Evolutionary conservation across 2,329 filamentous ascomycete genomes (phyloP), one percentile per base, ranked within the genome.

Genomic region (Fusarium tuaranense): DNA sequence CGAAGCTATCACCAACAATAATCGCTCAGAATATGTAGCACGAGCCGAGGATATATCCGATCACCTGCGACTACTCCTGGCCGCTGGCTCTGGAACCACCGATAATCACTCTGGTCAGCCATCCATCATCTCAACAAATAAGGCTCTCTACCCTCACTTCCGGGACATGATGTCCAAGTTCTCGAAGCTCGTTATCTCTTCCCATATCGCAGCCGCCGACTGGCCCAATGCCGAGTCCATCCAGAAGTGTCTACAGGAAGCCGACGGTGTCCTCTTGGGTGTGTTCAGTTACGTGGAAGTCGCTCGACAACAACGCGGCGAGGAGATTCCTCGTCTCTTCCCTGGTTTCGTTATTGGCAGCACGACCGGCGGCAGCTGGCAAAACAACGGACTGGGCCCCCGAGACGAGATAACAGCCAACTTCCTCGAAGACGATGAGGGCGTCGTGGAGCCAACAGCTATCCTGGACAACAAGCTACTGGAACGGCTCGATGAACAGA

Each of bases 101-200:
- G 97, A 99, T 84, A 99, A 99, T 80, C 97, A 99, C 82, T 98
- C 97, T 22, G 97, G 97, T 48, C 97, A 98, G 77, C 97, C 97
- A 6, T 98, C 97, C n/a, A 98, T 99, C 79, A 99, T 99, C 70
- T 98, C 95, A 8, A 97, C 95, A 7, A 99, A 99, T 87, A 98
- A 98, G 83, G 94, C 95, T 0, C 87, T 99, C 18, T 98, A 98
- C 80, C 97, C 97, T 27, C 95, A 98, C 83, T 99, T 99, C 84
- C 90, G 97, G 64, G 97, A 98, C 81, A 98, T 98, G 92, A 99
- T 99, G 97, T 98, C 97, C 53, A 95, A 97, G 78, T 99, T 99
- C 82, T 98, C 97, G n/a, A 99, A 99, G 83, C 88, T 99, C 12
- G 97, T 99, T 53, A 92, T 99, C 59, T 99, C 97, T 4, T 98